Conservation (phyloP, 306 rosid genomes). For the Trifolium subterraneum region DNA sequence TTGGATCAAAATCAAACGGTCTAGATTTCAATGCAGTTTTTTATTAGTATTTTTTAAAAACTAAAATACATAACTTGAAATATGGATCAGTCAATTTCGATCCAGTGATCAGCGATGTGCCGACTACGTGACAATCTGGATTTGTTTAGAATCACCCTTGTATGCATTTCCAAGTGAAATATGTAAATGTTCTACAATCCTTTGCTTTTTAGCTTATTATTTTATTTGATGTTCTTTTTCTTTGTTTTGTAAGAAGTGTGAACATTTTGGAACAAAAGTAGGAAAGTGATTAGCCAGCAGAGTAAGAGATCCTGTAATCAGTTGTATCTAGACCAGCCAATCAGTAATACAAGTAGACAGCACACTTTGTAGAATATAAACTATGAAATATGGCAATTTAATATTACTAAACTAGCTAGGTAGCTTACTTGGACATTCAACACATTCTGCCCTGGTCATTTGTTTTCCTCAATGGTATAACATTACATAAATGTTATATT, state of each 20-base stretch:
- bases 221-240: conserved; percentile 44
- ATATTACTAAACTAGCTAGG: too few relatives aligned
- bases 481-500: too few relatives aligned
- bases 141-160: background rate
- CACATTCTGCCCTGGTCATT: background rate
- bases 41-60: too few relatives aligned
- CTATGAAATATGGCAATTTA: background rate
- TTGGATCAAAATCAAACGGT: too few relatives aligned
- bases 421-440: too few relatives aligned
- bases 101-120: too few relatives aligned
- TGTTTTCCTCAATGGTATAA: too few relatives aligned
- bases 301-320: conserved; percentile 16
- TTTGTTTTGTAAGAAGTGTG: conserved; percentile 38
- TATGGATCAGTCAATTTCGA: too few relatives aligned
- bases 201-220: conserved; percentile 27
- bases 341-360: conserved; percentile 26
- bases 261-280: conserved; percentile 39
- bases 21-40: too few relatives aligned
- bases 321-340: conserved; percentile 35
- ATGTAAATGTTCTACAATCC: conserved; percentile 28
- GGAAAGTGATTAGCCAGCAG: conserved; percentile 11
- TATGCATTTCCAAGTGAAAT: background rate
- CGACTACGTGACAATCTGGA: too few relatives aligned
- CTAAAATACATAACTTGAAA: too few relatives aligned
- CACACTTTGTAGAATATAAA: conserved; percentile 30